Base-by-base conservation (phyloP, 768 basidiomycete species). In the Lentinula sp. region DNA sequence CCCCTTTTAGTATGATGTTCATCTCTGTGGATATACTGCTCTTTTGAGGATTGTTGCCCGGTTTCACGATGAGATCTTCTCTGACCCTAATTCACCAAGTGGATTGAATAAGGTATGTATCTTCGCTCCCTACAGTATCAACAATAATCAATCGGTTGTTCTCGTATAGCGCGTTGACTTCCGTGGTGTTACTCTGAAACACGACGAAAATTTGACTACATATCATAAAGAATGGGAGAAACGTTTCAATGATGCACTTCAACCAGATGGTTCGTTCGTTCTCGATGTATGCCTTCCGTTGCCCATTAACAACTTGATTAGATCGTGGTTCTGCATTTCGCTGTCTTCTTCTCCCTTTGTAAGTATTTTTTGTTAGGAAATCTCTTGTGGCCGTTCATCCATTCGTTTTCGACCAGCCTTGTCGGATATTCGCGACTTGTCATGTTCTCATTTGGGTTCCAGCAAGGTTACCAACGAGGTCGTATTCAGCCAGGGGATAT, bases 391-490 rank as follows among this genome's bases (percentile, higher is more conserved):
- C 39, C 28, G 20, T 15, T 56, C 4, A 7, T 33, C 8, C 13
- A 6, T 23, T 41, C 39, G 32, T n/a, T 23, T 32, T 39, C 43
- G 37, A 51, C 1, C 59, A 92, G 90, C 79, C 78, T 90, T 46
- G 86, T 88, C 61, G 83, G 77, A 33, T 93, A 92, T 66, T 88
- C 88, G 39, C 80, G 91, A 15, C 82, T 93, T 10, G 91, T 93
- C 53, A 90, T 92, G 88, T 91, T 83, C 67, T 92, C 91, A 0
- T 92, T 93, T 66, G 90, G 88, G 4, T 92, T 92, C 74, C 90
- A 93, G 64, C 87, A 91, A 65, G 90, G 90, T 1, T 91, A 84
- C 71, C 82, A 86, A 64, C 82, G 87, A 7, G 88, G 89, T 0
- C 88, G 89, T 0, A 80, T 90, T 33, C 78, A 84, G 63, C 71